Conservation (phyloP, 202 grass and related monocot genomes). For the Setaria viridis region DNA sequence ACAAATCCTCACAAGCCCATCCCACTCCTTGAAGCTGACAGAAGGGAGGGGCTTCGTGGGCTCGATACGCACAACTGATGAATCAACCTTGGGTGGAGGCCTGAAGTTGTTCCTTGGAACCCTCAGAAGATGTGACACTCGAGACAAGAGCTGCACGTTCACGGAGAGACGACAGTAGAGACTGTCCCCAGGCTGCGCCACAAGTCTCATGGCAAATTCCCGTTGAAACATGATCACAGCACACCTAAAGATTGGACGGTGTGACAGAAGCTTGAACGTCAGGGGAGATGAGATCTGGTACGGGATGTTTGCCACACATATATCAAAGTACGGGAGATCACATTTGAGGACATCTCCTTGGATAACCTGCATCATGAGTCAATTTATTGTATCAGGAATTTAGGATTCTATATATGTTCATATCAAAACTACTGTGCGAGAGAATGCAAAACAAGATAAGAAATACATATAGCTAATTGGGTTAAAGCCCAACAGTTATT, state of each 20-base stretch:
- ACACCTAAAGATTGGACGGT: conserved; percentile 81
- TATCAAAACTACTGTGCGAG: not conserved
- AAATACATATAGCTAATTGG: not conserved
- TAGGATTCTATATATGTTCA: not conserved
- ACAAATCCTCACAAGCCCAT: conserved; percentile 81
- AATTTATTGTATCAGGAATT: conserved; percentile 9
- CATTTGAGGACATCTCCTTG: conserved; percentile 98
- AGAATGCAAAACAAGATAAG: not conserved
- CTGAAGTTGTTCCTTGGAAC: conserved; percentile 89
- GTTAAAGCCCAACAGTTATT: not conserved
- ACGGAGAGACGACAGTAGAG: conserved; percentile 96
- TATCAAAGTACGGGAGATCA: conserved; percentile 91
- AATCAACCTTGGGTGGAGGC: conserved; percentile 92
- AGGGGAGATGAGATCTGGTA: conserved; percentile 92
- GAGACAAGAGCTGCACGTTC: conserved; percentile 85
- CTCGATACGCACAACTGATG: conserved; percentile 89
- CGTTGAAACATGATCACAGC: conserved; percentile 96
- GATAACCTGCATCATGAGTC: conserved; percentile 62
- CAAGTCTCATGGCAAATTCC: conserved; percentile 92
- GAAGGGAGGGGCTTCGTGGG: conserved; percentile 80
- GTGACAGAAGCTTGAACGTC: conserved; percentile 86
- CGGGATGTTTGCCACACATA: conserved; percentile 93
- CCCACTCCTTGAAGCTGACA: conserved; percentile 92
- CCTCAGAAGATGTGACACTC: conserved; percentile 86
- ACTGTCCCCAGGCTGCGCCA: conserved; percentile 80